Conservation (phyloP, 1,284 basidiomycete species). For the Spongiforma sp. region DNA sequence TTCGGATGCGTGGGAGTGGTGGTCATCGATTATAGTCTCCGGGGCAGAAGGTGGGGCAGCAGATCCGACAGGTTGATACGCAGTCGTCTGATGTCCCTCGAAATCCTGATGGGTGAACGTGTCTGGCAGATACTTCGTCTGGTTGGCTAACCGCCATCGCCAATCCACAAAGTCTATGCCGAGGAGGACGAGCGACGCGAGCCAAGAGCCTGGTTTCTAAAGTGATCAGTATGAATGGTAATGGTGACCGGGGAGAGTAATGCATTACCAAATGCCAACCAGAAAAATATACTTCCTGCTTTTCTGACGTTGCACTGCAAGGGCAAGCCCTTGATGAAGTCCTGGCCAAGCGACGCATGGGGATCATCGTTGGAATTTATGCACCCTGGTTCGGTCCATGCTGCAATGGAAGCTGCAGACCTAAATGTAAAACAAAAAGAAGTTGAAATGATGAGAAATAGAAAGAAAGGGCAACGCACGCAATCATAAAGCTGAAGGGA, state of each 20-base stretch:
- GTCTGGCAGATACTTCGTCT: conserved; percentile 57
- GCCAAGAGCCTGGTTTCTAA: conserved; percentile 63
- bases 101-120: conserved; percentile 63
- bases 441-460: conserved; percentile 13
- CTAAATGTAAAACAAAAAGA: conserved; percentile 41
- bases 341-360: conserved; percentile 68
- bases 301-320: conserved; percentile 92
- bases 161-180: no score
- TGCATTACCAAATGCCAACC: conserved; percentile 71
- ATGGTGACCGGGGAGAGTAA: conserved; percentile 13
- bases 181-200: conserved; percentile 62
- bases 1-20: conserved; percentile 44
- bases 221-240: conserved; percentile 8
- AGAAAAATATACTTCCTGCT: conserved; percentile 86
- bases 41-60: conserved; percentile 26
- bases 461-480: conserved; percentile 53
- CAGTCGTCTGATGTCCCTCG: conserved; percentile 54
- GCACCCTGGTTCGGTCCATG: conserved; percentile 84
- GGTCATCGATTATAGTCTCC: conserved; percentile 16
- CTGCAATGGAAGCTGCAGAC: conserved; percentile 74
- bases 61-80: conserved; percentile 43
- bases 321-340: conserved; percentile 68
- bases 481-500: conserved; percentile 70
- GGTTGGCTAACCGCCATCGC: conserved; percentile 79
- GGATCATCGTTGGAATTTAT: conserved; percentile 81